Evolutionary conservation across 805 yeast species (phyloP).

Genomic region (Soucietia sequanensis): DNA sequence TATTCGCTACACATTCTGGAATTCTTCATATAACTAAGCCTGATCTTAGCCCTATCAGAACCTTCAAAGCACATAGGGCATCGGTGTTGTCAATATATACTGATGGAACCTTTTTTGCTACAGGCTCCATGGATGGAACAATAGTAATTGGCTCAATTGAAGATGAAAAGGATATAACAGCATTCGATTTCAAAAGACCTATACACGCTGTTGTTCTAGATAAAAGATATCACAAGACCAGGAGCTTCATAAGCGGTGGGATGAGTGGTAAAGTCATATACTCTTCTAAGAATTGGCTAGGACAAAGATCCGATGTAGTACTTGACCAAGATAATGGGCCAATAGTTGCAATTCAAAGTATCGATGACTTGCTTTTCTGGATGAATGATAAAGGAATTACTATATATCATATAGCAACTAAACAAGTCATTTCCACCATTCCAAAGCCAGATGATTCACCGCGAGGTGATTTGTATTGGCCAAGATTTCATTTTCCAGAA

Average conservation of each 20-base stretch:
- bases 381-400: constrained; percentile 80
- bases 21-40: constrained; percentile 65
- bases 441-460: constrained; percentile 55
- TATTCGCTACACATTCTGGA: constrained; percentile 91
- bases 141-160: constrained; percentile 73
- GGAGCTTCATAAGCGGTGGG: constrained; percentile 82
- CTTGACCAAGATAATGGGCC: constrained; percentile 66
- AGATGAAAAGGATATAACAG: constrained; percentile 62
- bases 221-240: constrained; percentile 58
- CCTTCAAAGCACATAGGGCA: constrained; percentile 82
- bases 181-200: constrained; percentile 83
- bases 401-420: constrained; percentile 56
- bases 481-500: constrained; percentile 67
- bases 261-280: constrained; percentile 78
- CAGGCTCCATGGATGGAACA: constrained; percentile 94
- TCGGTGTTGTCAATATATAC: constrained; percentile 72
- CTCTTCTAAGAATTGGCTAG: constrained; percentile 84
- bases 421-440: constrained; percentile 48
- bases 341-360: constrained; percentile 61
- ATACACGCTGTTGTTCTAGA: constrained; percentile 84
- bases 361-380: constrained; percentile 74
- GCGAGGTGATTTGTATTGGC: constrained; percentile 82
- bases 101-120: constrained; percentile 74
- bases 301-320: constrained; percentile 67
- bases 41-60: constrained; percentile 59